Evolutionary conservation across 208 protist genomes (phyloP).

Genomic region (Histomonas meleagridis): DNA sequence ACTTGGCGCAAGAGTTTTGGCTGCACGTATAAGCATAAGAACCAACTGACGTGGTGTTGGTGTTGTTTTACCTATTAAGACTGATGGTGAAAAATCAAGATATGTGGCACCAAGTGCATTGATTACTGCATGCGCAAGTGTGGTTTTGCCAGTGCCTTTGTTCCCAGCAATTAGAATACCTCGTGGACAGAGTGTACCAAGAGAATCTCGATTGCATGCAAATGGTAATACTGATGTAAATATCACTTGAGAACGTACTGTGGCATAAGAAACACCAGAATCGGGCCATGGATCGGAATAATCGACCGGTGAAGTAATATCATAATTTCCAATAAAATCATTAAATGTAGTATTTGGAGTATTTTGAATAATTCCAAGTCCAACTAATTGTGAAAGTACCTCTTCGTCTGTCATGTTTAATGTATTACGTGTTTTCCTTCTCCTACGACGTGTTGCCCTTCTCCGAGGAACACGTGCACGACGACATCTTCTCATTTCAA

Average conservation of each 20-base stretch:
- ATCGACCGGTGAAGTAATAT: background rate
- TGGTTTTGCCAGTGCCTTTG: slow-evolving; percentile 9
- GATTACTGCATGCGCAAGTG: background rate
- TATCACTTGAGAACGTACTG: background rate
- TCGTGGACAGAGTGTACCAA: background rate
- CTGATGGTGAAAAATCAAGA: background rate
- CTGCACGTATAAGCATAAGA: background rate
- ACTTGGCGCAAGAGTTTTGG: background rate
- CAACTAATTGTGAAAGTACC: background rate
- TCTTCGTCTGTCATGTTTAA: background rate
- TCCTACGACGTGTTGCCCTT: background rate
- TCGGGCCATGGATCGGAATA: background rate
- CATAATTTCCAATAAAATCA: background rate
- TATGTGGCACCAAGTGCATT: background rate
- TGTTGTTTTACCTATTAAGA: background rate
- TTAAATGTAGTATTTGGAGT: slow-evolving; percentile 5
- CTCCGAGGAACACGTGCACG: background rate
- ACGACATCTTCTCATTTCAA: background rate
- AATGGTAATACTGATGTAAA: background rate
- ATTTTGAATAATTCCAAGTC: background rate
- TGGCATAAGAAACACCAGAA: background rate
- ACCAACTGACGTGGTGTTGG: background rate
- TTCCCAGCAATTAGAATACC: background rate
- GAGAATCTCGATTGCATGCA: background rate
- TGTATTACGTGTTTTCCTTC: background rate